These are phyloP conservation scores for Trifolium dubium DNA, from an alignment of 306 rosid species.

Conservation along the genomic window DNA sequence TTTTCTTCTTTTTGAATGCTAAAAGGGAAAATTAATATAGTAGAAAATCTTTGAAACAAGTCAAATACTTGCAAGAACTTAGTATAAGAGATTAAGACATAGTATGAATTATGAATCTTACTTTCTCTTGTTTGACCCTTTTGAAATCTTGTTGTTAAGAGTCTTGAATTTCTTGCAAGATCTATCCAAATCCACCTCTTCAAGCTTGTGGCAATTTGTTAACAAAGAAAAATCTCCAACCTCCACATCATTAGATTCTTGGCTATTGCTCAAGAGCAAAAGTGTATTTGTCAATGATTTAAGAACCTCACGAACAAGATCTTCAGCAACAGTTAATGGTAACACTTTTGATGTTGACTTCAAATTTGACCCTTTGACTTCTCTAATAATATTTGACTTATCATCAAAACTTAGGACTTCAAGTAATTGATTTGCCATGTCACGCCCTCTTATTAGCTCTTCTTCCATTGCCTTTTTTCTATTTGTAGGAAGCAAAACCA, in stretches of 20 bases:
- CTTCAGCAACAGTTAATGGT: constrained; percentile 15
- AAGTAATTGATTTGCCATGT: constrained; percentile 38
- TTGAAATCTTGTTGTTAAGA: background rate
- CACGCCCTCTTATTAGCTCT: constrained; percentile 39
- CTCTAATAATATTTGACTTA: background rate
- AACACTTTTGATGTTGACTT: background rate
- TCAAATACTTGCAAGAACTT: background rate
- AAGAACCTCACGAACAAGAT: constrained; percentile 30
- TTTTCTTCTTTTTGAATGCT: too few species aligned
- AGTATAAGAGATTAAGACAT: background rate
- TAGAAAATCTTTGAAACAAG: background rate
- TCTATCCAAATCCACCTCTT: background rate
- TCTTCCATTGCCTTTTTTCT: constrained; percentile 30
- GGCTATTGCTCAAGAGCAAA: constrained; percentile 19
- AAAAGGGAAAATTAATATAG: too few species aligned
- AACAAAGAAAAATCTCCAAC: constrained; percentile 8
- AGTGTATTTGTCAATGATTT: constrained; percentile 42
- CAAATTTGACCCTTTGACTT: background rate
- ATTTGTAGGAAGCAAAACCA: background rate
- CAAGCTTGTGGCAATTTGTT: background rate
- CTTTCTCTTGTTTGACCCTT: constrained; percentile 42
- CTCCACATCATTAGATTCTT: background rate
- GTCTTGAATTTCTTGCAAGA: constrained; percentile 19
- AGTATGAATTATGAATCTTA: constrained; percentile 19
- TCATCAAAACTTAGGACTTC: constrained; percentile 12